A percentile compares a stretch with the other conserved stretches of the same genome.
phyloP scores from a whole-genome alignment of 164 flowering plant genomes.

The Annona squamosa region DNA sequence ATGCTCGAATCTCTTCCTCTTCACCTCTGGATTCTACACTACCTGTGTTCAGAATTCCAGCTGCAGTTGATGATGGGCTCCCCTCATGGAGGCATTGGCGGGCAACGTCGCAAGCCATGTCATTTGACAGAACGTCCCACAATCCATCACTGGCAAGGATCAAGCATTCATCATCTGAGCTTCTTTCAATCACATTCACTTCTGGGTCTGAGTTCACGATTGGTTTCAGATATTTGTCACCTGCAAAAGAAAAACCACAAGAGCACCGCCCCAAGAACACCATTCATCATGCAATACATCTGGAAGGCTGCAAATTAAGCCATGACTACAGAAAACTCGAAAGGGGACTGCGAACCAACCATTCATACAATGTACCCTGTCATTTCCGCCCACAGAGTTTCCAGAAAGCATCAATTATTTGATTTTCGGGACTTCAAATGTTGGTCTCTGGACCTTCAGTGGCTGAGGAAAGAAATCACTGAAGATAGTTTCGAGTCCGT shows the following conservation, averaged over 20 bases:
- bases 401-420: too few relatives aligned
- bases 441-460: too few relatives aligned
- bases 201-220: constrained; percentile 50
- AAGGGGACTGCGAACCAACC: too few relatives aligned
- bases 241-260: constrained; percentile 18
- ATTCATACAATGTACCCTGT: too few relatives aligned
- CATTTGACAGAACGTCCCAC: constrained; percentile 56
- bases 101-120: constrained; percentile 39
- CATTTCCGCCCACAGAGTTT: too few relatives aligned
- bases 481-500: too few relatives aligned
- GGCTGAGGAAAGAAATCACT: too few relatives aligned
- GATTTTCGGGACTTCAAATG: too few relatives aligned
- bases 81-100: constrained; percentile 30
- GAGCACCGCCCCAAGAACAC: too few relatives aligned
- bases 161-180: constrained; percentile 42
- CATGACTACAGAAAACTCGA: too few relatives aligned
- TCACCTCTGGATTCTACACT: constrained; percentile 4
- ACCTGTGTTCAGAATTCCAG: neutral
- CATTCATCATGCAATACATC: too few relatives aligned
- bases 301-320: too few relatives aligned
- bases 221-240: constrained; percentile 45
- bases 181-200: constrained; percentile 33
- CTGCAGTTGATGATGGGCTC: constrained; percentile 1
- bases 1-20: constrained; percentile 11
- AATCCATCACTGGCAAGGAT: constrained; percentile 66